A percentile compares a stretch with the other conserved stretches of the same genome.
phyloP scores from a whole-genome alignment of 2,329 filamentous ascomycete genomes.

The Gaeumannomyces tritici region DNA sequence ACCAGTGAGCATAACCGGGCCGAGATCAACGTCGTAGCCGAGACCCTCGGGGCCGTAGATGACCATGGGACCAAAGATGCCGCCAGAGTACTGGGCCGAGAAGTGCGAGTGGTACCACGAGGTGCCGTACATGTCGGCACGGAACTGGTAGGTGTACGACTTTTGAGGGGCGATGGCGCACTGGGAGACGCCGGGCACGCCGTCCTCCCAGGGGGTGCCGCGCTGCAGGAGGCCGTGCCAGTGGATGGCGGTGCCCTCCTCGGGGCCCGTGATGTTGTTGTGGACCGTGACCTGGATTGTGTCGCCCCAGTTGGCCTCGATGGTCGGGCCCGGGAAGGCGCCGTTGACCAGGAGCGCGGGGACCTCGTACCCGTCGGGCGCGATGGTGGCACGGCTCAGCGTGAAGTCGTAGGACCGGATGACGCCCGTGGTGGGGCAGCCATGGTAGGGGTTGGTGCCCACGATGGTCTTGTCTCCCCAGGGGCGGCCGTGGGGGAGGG shows the following conservation, averaged over 20 bases:
- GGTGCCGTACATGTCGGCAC: constrained; percentile 43
- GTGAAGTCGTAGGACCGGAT: constrained; percentile 46
- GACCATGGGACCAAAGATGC: constrained; percentile 51
- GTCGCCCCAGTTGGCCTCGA: constrained; percentile 56
- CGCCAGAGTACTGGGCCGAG: constrained; percentile 48
- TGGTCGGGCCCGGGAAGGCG: constrained; percentile 56
- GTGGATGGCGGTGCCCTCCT: constrained; percentile 39
- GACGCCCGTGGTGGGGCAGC: constrained; percentile 41
- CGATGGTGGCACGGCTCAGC: constrained; percentile 37
- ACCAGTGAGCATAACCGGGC: constrained; percentile 35
- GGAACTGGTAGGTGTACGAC: constrained; percentile 42
- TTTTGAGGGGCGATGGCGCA: constrained; percentile 58
- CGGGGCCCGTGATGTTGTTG: constrained; percentile 49
- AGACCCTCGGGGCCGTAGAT: constrained; percentile 45
- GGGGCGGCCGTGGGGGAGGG: constrained; percentile 37
- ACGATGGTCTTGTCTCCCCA: constrained; percentile 36
- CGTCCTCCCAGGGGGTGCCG: constrained; percentile 41
- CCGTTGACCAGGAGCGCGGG: constrained; percentile 53
- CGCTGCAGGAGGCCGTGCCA: constrained; percentile 45
- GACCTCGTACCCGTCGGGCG: constrained; percentile 46
- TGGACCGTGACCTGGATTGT: constrained; percentile 55
- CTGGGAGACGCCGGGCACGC: constrained; percentile 43
- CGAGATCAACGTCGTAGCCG: constrained; percentile 54
- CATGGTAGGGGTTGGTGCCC: constrained; percentile 38
- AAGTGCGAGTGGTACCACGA: constrained; percentile 55